Evolutionary conservation across 805 yeast species (phyloP).

Genomic region (Kuraishia cidri): DNA sequence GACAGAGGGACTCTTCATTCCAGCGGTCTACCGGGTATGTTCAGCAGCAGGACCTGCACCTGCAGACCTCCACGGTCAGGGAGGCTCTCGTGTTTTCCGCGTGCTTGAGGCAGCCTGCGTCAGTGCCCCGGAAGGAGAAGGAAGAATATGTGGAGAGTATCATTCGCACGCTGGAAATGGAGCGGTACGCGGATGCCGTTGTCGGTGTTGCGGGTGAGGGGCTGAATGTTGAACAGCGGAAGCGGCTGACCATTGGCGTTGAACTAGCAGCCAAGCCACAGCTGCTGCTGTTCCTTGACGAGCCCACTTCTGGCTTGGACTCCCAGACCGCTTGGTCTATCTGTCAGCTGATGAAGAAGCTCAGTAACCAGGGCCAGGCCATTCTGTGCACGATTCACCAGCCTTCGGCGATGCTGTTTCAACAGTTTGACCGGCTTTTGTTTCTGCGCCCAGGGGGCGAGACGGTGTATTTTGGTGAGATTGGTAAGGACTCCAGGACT

Average conservation of each 20-base stretch:
- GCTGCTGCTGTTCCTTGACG: conserved; percentile 54
- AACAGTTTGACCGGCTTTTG: conserved; percentile 59
- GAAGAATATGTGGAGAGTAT: conserved; percentile 61
- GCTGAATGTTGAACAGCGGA: conserved; percentile 59
- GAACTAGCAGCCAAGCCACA: conserved; percentile 66
- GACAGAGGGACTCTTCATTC: conserved; percentile 54
- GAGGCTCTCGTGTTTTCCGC: conserved; percentile 72
- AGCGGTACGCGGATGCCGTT: conserved; percentile 64
- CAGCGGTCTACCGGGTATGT: conserved; percentile 75
- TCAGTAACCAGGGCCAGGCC: conserved; percentile 67
- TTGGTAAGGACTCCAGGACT: conserved; percentile 53
- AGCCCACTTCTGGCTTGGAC: conserved; percentile 69
- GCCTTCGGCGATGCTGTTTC: conserved; percentile 63
- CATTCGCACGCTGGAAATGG: conserved; percentile 61
- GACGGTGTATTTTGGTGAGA: conserved; percentile 78
- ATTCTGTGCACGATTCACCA: conserved; percentile 73
- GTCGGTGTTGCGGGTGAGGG: conserved; percentile 75
- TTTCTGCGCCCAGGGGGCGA: conserved; percentile 68
- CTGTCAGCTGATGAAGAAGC: conserved; percentile 54
- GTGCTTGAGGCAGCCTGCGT: conserved; percentile 57
- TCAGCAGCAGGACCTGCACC: conserved; percentile 74
- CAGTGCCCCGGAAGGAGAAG: conserved; percentile 49
- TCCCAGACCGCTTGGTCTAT: conserved; percentile 67
- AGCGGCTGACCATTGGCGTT: conserved; percentile 62
- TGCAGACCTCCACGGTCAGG: conserved; percentile 61